A percentile compares a stretch with the other conserved stretches of the same genome.
phyloP scores from a whole-genome alignment of 2,329 filamentous ascomycete species.

The Chalaropsis ovoidea region DNA sequence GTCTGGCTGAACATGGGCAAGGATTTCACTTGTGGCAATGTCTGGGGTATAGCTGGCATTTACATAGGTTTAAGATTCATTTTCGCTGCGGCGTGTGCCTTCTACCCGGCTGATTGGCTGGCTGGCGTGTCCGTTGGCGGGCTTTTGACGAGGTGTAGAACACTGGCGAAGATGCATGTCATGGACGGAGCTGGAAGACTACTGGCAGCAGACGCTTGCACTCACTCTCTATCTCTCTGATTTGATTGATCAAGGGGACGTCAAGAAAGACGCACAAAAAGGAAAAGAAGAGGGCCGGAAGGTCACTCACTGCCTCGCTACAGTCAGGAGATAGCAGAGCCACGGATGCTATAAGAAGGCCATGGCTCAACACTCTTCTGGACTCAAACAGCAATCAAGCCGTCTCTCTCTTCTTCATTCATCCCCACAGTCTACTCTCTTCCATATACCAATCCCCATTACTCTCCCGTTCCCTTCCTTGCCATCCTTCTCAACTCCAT shows the following conservation, averaged over 20 bases:
- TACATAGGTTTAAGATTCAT: conserved; percentile 6
- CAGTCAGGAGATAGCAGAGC: background rate
- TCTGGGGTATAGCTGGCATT: background rate
- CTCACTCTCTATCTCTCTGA: background rate
- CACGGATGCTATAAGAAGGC: background rate
- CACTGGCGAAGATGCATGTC: background rate
- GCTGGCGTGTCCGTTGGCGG: background rate
- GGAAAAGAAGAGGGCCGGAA: background rate
- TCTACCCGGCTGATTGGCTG: background rate
- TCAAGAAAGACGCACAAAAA: background rate
- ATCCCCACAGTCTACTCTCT: background rate
- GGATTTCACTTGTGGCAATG: background rate
- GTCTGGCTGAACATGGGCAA: background rate
- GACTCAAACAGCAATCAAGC: background rate
- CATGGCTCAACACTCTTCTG: background rate
- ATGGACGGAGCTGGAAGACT: background rate
- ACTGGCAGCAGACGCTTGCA: background rate
- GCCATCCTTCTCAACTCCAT: background rate
- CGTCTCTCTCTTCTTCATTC: background rate
- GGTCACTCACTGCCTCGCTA: background rate
- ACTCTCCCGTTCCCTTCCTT: background rate
- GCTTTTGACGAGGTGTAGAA: conserved; percentile 7
- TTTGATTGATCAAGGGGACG: background rate
- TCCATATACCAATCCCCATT: background rate
- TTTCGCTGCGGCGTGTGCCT: background rate